Base-by-base conservation (phyloP, 1,284 basidiomycete species). In the Rhodotorula mucilaginosa region DNA sequence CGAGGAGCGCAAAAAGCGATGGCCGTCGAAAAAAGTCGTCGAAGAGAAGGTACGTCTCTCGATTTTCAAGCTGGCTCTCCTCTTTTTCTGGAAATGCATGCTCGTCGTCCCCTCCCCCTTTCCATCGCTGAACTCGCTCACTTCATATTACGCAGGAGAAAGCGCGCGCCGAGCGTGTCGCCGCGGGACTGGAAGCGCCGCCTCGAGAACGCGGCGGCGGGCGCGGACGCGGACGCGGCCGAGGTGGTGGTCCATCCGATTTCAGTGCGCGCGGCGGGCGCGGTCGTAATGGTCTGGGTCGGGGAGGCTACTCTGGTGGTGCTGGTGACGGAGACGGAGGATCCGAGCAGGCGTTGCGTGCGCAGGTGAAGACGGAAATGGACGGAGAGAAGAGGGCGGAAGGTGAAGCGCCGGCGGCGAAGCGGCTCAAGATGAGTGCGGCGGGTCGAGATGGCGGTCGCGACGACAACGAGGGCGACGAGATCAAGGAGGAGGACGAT, bases 1-100 rank as follows among this genome's bases (percentile, higher is more conserved):
- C 65, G 88, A 86, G 46, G 93, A 97, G 78, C 88, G 94, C 59
- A 92, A 87, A 81, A 88, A 87, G 73, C 87, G 90, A 26, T 97
- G 90, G 84, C 94, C 94, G 5, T 90, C 88, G 21, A 81, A 84
- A 21, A 79, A 84, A 61, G 86, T 87, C 26, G 84, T 92, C 1
- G 86, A 87, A 69, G 91, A 95, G 63, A 94, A 92, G 78, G 83
- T 84, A 7, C 34, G 34, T 34, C 34, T 34, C 34, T 34, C 34
- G 34, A 5, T 34, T 4, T 34, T 7, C 34, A 34, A 34, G 34
- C 6, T 34, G 34, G 34, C 34, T 34, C 34, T 34, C 34, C 34
- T 34, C 34, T 34, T 34, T 34, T 34, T 61, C 39, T 39, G 39
- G 39, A 39, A 39, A 8, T 5, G 39, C 39, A 12, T 39, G 39